A percentile compares a stretch with the other conserved stretches of the same genome.
These are phyloP conservation scores for Termitomyces sp. DNA, from an alignment of 768 basidiomycete genomes.

Conservation along the genomic window DNA sequence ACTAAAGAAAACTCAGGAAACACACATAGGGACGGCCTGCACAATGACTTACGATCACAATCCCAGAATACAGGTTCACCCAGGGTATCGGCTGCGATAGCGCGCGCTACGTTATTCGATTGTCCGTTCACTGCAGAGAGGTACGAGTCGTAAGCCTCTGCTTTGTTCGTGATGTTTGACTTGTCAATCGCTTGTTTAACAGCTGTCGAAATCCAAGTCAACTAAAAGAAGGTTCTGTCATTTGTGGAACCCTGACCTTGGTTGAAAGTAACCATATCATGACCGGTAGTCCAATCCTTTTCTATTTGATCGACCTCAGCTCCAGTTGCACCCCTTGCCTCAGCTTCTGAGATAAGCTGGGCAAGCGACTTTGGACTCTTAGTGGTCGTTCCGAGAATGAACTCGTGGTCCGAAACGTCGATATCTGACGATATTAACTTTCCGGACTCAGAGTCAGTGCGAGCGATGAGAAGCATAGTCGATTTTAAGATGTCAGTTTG, in stretches of 20 bases:
- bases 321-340: slow-evolving; percentile 56
- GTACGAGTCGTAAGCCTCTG: slow-evolving; percentile 54
- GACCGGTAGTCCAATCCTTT: slow-evolving; percentile 62
- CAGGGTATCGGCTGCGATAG: slow-evolving; percentile 68
- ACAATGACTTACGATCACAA: slow-evolving; percentile 67
- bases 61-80: slow-evolving; percentile 78
- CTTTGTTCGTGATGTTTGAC: slow-evolving; percentile 49
- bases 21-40: not conserved
- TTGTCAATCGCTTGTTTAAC: slow-evolving; percentile 52
- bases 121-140: slow-evolving; percentile 52
- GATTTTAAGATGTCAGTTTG: slow-evolving; percentile 88
- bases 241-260: slow-evolving; percentile 49
- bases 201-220: slow-evolving; percentile 30
- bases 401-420: slow-evolving; percentile 79
- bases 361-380: slow-evolving; percentile 50
- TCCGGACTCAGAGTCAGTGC: slow-evolving; percentile 88
- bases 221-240: not conserved
- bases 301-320: slow-evolving; percentile 72
- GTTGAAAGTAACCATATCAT: slow-evolving; percentile 78
- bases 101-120: slow-evolving; percentile 68
- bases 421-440: slow-evolving; percentile 82
- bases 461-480: slow-evolving; percentile 85
- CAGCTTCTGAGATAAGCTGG: slow-evolving; percentile 66
- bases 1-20: slow-evolving; percentile 35
- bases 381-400: slow-evolving; percentile 59